Conservation (phyloP, 2,329 filamentous ascomycete species). For the Hymenotorrendiella dingleyae region DNA sequence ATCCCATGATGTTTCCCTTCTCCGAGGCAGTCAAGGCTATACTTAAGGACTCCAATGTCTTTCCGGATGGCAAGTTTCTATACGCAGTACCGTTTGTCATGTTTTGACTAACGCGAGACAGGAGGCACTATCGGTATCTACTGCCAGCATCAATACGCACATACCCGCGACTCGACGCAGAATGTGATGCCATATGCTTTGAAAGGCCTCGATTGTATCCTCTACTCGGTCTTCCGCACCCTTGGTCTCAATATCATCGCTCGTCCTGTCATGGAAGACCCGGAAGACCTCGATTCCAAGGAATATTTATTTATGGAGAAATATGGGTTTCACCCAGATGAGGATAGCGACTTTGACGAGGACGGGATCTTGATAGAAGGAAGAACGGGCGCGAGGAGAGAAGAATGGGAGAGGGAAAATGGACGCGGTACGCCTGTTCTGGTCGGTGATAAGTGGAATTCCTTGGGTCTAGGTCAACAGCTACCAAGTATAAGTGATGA, state of each 20-base stretch:
- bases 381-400: neutral
- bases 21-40: neutral
- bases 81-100: neutral
- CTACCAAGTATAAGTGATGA: neutral
- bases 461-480: neutral
- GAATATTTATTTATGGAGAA: neutral
- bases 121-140: neutral
- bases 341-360: neutral
- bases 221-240: neutral
- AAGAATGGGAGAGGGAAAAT: neutral
- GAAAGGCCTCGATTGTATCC: neutral
- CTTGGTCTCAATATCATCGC: neutral
- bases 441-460: neutral
- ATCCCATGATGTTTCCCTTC: neutral
- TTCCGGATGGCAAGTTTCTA: neutral
- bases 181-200: constrained; percentile 1
- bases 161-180: neutral
- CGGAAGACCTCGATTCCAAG: too few relatives aligned
- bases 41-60: neutral
- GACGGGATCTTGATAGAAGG: neutral
- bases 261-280: neutral
- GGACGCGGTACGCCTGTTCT: neutral
- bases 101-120: neutral
- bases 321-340: neutral
- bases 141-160: constrained; percentile 1